Base-by-base conservation (phyloP, 345 rosid genomes). In the Melastoma malabathricum region DNA sequence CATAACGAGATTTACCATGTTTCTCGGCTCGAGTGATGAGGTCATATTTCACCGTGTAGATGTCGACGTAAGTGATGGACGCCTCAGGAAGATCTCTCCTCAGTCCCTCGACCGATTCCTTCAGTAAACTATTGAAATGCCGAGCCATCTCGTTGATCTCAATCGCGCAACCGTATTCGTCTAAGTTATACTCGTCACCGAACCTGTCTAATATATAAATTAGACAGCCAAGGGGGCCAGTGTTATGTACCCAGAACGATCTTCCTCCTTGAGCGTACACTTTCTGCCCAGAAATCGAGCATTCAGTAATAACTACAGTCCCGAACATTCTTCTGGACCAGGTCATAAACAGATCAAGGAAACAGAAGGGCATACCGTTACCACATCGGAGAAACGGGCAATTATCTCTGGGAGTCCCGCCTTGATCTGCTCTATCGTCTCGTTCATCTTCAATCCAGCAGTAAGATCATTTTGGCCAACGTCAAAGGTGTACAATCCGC, bases 381-480 rank as follows among this genome's bases (percentile, higher is more conserved):
- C 44, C 22, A 61, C 68, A 14, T 56, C 15, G 13, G 69, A 67
- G 56, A 63, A 50, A n/a, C 72, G 82, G 27, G 38, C 2, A 6
- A 82, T 44, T 9, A 88, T 51, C 29, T 82, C 72, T 16, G 97
- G 97, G 55, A 78, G 61, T 43, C 51, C 64, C 17, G 73, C 80
- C 56, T 78, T 70, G 10, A 88, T 78, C 61, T 88, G 79, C 10
- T 73, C 82, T 0, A 13, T 50, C 2, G 86, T 77, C 80, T 79
- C 46, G 58, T 84, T 81, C 54, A 71, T 80, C 66, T 74, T 79
- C 50, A 74, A 74, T 16, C 85, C 83, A 49, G 85, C 55, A 0
- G 75, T 70, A 43, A 84, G 86, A 69, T 88, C 92, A 29, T 87
- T 82, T 7, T 82, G 94, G 48, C 86, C 94, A 3, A 79, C 74